A percentile compares a stretch with the other conserved stretches of the same genome.
Conservation (phyloP, 106 monocot species). For the Cymbidium sinense region DNA sequence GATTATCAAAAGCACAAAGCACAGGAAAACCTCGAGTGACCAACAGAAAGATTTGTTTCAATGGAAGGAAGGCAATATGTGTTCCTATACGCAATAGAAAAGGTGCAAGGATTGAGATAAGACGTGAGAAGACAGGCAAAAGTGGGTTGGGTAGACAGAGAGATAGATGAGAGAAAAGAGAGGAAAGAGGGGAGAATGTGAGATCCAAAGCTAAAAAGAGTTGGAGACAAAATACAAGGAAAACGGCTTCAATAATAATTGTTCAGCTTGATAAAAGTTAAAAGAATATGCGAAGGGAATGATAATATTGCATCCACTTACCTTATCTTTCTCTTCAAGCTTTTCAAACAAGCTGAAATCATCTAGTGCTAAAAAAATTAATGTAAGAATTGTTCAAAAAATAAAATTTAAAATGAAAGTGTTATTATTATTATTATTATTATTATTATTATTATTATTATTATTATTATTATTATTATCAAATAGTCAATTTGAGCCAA, state of each 20-base stretch:
- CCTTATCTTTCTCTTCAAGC: slow-evolving; percentile 56
- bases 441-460: too few species aligned
- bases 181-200: not conserved
- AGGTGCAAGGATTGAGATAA: too few species aligned
- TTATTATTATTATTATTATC: not conserved
- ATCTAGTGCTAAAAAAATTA: slow-evolving; percentile 8
- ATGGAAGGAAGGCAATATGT: not conserved
- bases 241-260: too few species aligned
- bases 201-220: not conserved
- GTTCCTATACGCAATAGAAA: too few species aligned
- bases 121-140: not conserved
- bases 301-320: slow-evolving; percentile 10
- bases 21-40: not conserved
- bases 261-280: too few species aligned
- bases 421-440: too few species aligned
- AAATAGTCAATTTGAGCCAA: slow-evolving; percentile 11
- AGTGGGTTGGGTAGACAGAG: not conserved
- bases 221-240: not conserved
- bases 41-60: not conserved
- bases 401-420: not conserved
- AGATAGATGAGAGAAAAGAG: not conserved
- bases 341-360: slow-evolving; percentile 35
- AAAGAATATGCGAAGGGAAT: not conserved
- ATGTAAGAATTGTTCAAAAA: slow-evolving; percentile 4
- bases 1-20: slow-evolving; percentile 2